Conservation (phyloP, 768 basidiomycete species). For the Podaxis sp. region DNA sequence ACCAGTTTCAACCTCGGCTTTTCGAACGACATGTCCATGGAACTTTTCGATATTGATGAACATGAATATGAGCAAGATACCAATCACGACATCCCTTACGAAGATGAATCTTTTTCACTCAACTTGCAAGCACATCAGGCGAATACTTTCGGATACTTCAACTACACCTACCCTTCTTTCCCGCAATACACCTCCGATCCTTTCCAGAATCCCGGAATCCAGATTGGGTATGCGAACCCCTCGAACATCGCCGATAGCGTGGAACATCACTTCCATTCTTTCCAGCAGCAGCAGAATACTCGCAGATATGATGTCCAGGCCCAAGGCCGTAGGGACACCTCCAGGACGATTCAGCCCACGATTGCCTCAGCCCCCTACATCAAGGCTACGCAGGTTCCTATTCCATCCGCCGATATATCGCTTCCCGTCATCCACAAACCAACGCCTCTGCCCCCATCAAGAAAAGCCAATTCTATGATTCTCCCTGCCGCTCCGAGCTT, state of each 20-base stretch:
- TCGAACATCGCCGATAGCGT: constrained; percentile 39
- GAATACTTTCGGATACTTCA: constrained; percentile 35
- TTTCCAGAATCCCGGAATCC: constrained; percentile 31
- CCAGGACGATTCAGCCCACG: neutral
- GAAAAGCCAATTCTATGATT: constrained; percentile 1
- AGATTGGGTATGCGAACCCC: constrained; percentile 25
- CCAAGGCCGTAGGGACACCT: constrained; percentile 2
- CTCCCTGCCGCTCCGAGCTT: constrained; percentile 7
- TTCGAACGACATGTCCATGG: constrained; percentile 44
- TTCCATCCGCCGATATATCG: constrained; percentile 17
- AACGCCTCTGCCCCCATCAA: constrained; percentile 4
- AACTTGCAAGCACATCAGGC: constrained; percentile 30
- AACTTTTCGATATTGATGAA: constrained; percentile 77
- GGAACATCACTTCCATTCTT: constrained; percentile 43
- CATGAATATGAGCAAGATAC: constrained; percentile 52
- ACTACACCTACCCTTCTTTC: constrained; percentile 27
- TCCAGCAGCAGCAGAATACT: constrained; percentile 26
- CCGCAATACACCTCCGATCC: constrained; percentile 34
- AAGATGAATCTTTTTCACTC: constrained; percentile 39
- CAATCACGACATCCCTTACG: constrained; percentile 29
- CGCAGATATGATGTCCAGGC: neutral
- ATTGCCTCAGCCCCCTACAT: constrained; percentile 7
- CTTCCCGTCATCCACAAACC: constrained; percentile 11
- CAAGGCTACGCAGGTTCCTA: constrained; percentile 15
- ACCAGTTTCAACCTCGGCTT: constrained; percentile 34